Conservation (phyloP, 768 basidiomycete genomes). For the Boletus sp. region DNA sequence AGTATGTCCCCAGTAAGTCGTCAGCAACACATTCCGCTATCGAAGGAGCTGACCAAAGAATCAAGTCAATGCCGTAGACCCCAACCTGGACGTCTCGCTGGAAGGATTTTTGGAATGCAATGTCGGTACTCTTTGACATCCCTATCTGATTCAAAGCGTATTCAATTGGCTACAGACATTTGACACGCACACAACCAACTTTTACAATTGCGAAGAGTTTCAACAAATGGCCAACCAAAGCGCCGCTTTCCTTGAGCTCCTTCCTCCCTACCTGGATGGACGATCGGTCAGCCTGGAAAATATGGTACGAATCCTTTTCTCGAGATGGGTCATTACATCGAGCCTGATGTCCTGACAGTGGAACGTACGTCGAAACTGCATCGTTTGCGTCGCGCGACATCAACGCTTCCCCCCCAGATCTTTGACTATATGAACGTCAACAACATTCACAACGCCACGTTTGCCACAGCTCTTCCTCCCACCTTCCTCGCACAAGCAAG, state of each 20-base stretch:
- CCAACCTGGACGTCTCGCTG: constrained; percentile 57
- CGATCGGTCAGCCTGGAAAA: constrained; percentile 52
- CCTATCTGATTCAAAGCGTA: not conserved
- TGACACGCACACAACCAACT: constrained; percentile 41
- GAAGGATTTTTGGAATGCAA: constrained; percentile 66
- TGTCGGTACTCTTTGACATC: constrained; percentile 32
- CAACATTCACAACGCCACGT: constrained; percentile 61
- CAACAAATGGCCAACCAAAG: constrained; percentile 43
- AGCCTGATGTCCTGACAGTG: constrained; percentile 33
- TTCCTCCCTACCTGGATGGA: constrained; percentile 54
- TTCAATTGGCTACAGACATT: constrained; percentile 41
- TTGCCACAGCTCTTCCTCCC: constrained; percentile 44
- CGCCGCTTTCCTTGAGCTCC: constrained; percentile 45
- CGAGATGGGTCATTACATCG: not conserved
- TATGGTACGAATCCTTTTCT: constrained; percentile 43
- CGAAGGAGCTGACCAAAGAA: constrained; percentile 6
- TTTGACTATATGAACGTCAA: constrained; percentile 77
- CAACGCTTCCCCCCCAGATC: constrained; percentile 38
- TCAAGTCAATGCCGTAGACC: constrained; percentile 62
- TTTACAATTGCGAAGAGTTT: constrained; percentile 58
- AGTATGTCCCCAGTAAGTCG: constrained; percentile 43
- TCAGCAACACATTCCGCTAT: not conserved
- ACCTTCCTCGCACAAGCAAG: constrained; percentile 53
- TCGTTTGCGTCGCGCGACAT: not conserved
- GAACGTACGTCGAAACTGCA: constrained; percentile 37